Evolutionary conservation across 2,329 filamentous ascomycete species (phyloP).

Genomic region (Cordyceps javanica): DNA sequence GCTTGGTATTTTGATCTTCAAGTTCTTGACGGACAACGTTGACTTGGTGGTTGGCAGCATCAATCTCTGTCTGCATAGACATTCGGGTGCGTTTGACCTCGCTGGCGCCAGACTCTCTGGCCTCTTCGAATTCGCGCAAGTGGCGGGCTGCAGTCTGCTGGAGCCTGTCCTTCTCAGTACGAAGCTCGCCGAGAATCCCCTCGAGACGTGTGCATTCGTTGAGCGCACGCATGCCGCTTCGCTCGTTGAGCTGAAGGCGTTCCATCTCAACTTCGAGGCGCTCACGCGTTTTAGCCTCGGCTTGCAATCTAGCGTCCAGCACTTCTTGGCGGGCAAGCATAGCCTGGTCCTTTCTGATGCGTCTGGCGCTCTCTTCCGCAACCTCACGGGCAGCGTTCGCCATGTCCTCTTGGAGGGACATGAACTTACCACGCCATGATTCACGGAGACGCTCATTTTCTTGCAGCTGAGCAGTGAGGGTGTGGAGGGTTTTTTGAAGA

Average conservation of each 20-base stretch:
- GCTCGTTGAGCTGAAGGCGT: slow-evolving; percentile 57
- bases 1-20: slow-evolving; percentile 68
- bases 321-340: slow-evolving; percentile 74
- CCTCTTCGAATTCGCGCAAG: slow-evolving; percentile 79
- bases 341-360: slow-evolving; percentile 72
- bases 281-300: slow-evolving; percentile 64
- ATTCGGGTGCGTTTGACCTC: slow-evolving; percentile 78
- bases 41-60: slow-evolving; percentile 77
- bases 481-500: slow-evolving; percentile 66
- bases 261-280: slow-evolving; percentile 61
- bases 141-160: slow-evolving; percentile 62
- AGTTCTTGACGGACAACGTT: slow-evolving; percentile 76
- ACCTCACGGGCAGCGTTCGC: slow-evolving; percentile 70
- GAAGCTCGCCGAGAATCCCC: slow-evolving; percentile 46
- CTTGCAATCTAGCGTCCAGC: slow-evolving; percentile 69
- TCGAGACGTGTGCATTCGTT: slow-evolving; percentile 58
- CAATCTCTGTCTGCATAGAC: slow-evolving; percentile 74
- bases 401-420: slow-evolving; percentile 84
- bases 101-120: slow-evolving; percentile 68
- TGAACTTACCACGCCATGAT: slow-evolving; percentile 75
- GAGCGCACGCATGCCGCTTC: slow-evolving; percentile 58
- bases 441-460: slow-evolving; percentile 83
- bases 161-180: slow-evolving; percentile 64
- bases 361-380: slow-evolving; percentile 73
- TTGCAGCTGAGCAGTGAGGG: slow-evolving; percentile 70